A percentile compares a stretch with the other conserved stretches of the same genome.
Conservation (phyloP, 2,329 filamentous ascomycete species). For the Aspergillus latus region DNA sequence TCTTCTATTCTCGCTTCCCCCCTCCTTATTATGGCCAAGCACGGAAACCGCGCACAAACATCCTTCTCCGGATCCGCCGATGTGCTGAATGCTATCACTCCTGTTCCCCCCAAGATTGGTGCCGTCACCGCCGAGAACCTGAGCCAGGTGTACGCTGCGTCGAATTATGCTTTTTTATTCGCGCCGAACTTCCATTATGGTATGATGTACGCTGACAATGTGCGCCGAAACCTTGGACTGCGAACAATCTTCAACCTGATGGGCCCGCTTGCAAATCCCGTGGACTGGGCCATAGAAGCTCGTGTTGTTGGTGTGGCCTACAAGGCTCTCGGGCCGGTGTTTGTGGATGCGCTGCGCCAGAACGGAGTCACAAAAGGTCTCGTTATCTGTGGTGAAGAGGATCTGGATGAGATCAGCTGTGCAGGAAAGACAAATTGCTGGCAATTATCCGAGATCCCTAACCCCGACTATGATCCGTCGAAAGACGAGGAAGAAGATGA, state of each 20-base stretch:
- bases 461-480: slow-evolving; percentile 42
- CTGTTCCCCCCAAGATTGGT: slow-evolving; percentile 69
- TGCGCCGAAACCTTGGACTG: slow-evolving; percentile 86
- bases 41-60: slow-evolving; percentile 93
- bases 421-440: slow-evolving; percentile 88
- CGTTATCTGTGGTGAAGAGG: slow-evolving; percentile 89
- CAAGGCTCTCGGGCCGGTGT: slow-evolving; percentile 80
- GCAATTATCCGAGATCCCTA: slow-evolving; percentile 62
- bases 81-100: slow-evolving; percentile 73
- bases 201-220: slow-evolving; percentile 82
- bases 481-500: slow-evolving; percentile 47
- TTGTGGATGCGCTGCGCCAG: slow-evolving; percentile 77
- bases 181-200: slow-evolving; percentile 95
- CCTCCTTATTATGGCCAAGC: slow-evolving; percentile 83
- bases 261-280: slow-evolving; percentile 86
- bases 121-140: slow-evolving; percentile 73
- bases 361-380: slow-evolving; percentile 78
- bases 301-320: slow-evolving; percentile 91
- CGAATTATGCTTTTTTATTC: slow-evolving; percentile 94
- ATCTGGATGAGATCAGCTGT: slow-evolving; percentile 92
- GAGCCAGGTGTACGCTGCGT: slow-evolving; percentile 68
- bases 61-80: slow-evolving; percentile 96
- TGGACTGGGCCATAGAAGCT: slow-evolving; percentile 81
- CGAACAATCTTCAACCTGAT: slow-evolving; percentile 97
- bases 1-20: slow-evolving; percentile 88